These are phyloP conservation scores for Sarcodon sp. DNA, from an alignment of 768 basidiomycete species.

Conservation along the genomic window DNA sequence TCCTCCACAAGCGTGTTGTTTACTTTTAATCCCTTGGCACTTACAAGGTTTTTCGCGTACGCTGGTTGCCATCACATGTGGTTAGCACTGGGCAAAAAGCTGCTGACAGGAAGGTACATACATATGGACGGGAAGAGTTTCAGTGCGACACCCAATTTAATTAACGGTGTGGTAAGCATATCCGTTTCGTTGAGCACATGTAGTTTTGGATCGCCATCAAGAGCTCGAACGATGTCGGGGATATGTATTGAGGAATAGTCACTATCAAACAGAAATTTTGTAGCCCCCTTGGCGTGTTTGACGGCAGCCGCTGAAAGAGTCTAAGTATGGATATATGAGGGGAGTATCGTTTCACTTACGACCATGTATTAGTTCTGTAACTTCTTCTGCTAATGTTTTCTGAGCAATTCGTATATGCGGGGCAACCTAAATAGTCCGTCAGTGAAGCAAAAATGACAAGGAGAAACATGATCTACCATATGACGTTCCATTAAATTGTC, in stretches of 20 bases:
- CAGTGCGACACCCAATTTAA: slow-evolving; percentile 47
- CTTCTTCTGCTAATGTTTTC: slow-evolving; percentile 14
- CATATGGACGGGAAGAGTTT: slow-evolving; percentile 52
- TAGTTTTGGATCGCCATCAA: slow-evolving; percentile 56
- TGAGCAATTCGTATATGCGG: slow-evolving; percentile 14
- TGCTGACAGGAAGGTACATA: slow-evolving; percentile 19
- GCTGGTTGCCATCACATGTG: slow-evolving; percentile 24
- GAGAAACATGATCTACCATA: slow-evolving; percentile 22
- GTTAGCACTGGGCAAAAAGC: background rate
- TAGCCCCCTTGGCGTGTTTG: slow-evolving; percentile 10
- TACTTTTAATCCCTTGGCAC: slow-evolving; percentile 57
- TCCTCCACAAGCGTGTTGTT: slow-evolving; percentile 54
- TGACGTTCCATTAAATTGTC: slow-evolving; percentile 45
- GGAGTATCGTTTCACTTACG: slow-evolving; percentile 7
- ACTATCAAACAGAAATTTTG: slow-evolving; percentile 13
- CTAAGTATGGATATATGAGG: background rate
- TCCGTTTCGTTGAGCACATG: slow-evolving; percentile 35
- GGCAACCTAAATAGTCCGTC: slow-evolving; percentile 5
- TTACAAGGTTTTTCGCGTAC: slow-evolving; percentile 48
- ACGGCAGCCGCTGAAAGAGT: background rate
- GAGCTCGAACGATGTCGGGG: slow-evolving; percentile 43
- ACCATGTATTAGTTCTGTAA: slow-evolving; percentile 17
- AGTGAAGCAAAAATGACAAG: background rate
- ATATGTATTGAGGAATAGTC: slow-evolving; percentile 27
- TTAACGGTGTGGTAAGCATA: slow-evolving; percentile 37